Conservation (phyloP, 1,284 basidiomycete genomes). For the Neolentinus lepideus region DNA sequence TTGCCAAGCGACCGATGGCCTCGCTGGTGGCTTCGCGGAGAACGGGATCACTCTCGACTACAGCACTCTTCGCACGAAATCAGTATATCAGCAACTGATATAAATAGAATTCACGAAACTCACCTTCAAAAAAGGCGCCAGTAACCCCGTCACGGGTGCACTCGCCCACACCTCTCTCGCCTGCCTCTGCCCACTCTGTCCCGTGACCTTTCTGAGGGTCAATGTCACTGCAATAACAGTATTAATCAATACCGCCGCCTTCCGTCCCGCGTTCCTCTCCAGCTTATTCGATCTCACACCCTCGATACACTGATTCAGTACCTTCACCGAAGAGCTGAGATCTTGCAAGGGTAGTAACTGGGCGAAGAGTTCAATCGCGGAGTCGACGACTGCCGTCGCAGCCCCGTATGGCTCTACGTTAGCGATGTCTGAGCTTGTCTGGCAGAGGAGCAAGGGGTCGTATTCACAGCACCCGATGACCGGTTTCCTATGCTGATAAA, state of each 20-base stretch:
- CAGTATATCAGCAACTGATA: constrained; percentile 1
- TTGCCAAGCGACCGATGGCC: constrained; percentile 83
- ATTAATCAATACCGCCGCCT: constrained; percentile 83
- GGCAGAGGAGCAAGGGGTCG: constrained; percentile 76
- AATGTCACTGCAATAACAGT: constrained; percentile 74
- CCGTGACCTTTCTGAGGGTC: constrained; percentile 60
- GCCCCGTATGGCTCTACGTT: constrained; percentile 66
- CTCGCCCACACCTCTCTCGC: constrained; percentile 67
- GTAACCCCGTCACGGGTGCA: constrained; percentile 56
- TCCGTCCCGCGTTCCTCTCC: constrained; percentile 87
- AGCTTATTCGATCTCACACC: constrained; percentile 71
- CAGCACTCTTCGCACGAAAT: constrained; percentile 50
- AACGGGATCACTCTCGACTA: constrained; percentile 76
- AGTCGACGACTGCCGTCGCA: constrained; percentile 82
- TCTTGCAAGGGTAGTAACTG: constrained; percentile 78
- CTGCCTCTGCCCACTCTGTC: constrained; percentile 40
- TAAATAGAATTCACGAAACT: constrained; percentile 1
- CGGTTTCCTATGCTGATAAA: constrained; percentile 63
- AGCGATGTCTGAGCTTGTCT: constrained; percentile 36
- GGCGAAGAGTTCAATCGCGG: constrained; percentile 83
- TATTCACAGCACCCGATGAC: constrained; percentile 84
- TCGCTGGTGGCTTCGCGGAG: constrained; percentile 84
- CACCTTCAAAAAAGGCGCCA: constrained; percentile 80
- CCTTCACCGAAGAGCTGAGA: constrained; percentile 56
- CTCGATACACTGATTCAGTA: constrained; percentile 67